Evolutionary conservation across 331 rosid genomes (phyloP).

Genomic region (Stylosanthes scabra): DNA sequence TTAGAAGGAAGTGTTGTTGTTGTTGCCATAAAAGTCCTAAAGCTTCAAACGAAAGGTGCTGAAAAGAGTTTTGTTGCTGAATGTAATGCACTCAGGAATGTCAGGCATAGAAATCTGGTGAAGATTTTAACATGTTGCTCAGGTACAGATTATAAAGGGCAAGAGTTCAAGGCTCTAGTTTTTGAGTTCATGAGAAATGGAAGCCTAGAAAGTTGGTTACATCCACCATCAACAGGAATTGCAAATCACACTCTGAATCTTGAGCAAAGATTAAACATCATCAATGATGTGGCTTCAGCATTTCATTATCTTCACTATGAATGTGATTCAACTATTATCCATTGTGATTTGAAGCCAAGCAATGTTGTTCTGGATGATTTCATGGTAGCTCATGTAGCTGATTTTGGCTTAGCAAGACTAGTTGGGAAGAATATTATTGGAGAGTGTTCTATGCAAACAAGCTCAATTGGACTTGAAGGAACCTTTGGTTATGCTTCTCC

Average conservation of each 20-base stretch:
- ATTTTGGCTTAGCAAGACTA: constrained; percentile 51
- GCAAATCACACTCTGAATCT: constrained; percentile 18
- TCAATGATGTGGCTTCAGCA: constrained; percentile 38
- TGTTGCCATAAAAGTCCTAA: constrained; percentile 46
- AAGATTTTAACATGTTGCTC: constrained; percentile 50
- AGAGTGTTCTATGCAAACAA: constrained; percentile 15
- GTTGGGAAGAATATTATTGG: constrained; percentile 20
- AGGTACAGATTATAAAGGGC: constrained; percentile 36
- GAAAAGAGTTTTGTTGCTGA: constrained; percentile 41
- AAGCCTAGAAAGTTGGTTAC: constrained; percentile 46
- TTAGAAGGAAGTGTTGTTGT: background rate
- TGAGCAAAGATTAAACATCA: constrained; percentile 28
- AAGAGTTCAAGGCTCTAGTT: constrained; percentile 50
- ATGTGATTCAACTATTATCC: constrained; percentile 33
- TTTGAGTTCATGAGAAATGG: constrained; percentile 46
- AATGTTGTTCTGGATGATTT: constrained; percentile 47
- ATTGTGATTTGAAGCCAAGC: constrained; percentile 52
- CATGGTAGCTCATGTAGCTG: constrained; percentile 43
- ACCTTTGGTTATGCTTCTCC: constrained; percentile 44
- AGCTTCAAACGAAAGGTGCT: constrained; percentile 45
- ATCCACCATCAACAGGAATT: background rate
- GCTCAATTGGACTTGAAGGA: constrained; percentile 44
- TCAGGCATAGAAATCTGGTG: constrained; percentile 43
- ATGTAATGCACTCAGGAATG: constrained; percentile 41
- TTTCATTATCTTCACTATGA: constrained; percentile 46